Base-by-base conservation (phyloP, 768 basidiomycete species). In the Dentipellis sp. region DNA sequence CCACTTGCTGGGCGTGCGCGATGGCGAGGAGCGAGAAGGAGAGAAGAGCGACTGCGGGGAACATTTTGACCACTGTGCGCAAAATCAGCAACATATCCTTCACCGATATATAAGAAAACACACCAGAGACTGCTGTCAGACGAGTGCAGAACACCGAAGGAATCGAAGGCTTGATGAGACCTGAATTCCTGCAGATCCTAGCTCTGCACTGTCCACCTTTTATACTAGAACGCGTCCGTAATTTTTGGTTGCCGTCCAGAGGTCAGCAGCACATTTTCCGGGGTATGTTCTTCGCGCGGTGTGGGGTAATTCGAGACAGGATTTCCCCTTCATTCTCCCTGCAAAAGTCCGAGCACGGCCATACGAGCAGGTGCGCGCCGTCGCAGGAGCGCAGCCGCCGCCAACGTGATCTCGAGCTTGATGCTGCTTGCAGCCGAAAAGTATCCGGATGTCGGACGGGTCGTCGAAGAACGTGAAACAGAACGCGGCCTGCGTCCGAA, bases 1-100 rank as follows among this genome's bases (percentile, higher is more conserved):
- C 66, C 50, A 63, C 58, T 42, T 67, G 64, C 53, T 67, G 66
- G 45, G 54, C 66, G 46, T 52, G 45, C 10, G 55, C 63, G 10
- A 58, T 58, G 19, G 64, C 61, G 51, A 65, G 54, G 19, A 65
- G 53, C 19, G 65, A 50, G 38, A 58, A 54, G 21, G 56, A 29
- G 54, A 61, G 49, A 50, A 66, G 53, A 17, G 53, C 40, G 10
- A 17, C 22, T 14, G 21, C 29, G 40, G 19, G 53, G 40, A 53
- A 53, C 53, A 53, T 53, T 9, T 16, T 52, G 29, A 29, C 29
- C 29, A 29, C 29, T 29, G 29, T 3, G 29, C 29, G 6, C 11
- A n/a, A 19, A 42, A 45, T 45, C n/a, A 45, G 42, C 14, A 45
- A 45, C 14, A 16, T 17, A 8, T 11, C 42, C 42, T 45, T 8